Conservation (phyloP, 768 basidiomycete species). For the Pleurotus giganteus region DNA sequence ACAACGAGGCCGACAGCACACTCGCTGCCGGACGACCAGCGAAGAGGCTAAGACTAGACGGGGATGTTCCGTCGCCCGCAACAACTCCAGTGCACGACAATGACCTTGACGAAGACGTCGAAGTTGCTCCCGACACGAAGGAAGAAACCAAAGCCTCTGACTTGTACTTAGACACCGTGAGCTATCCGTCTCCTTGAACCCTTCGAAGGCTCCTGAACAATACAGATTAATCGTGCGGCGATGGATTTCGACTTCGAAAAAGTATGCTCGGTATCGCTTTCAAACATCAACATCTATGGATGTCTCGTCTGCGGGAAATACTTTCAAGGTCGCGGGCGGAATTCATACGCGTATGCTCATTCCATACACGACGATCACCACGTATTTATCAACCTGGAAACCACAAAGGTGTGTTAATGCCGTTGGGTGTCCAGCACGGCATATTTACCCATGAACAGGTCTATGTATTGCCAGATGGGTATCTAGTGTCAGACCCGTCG, state of each 20-base stretch:
- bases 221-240: conserved; percentile 82
- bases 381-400: conserved; percentile 95
- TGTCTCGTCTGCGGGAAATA: conserved; percentile 99
- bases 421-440: conserved; percentile 12
- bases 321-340: conserved; percentile 94
- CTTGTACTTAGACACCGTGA: conserved; percentile 91
- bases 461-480: conserved; percentile 96
- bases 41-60: conserved; percentile 11
- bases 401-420: conserved; percentile 68
- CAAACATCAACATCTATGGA: conserved; percentile 96
- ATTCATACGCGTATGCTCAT: conserved; percentile 94
- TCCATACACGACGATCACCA: conserved; percentile 98
- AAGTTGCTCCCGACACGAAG: conserved; percentile 17
- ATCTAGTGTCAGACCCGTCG: conserved; percentile 94
- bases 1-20: not conserved
- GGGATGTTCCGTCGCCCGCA: not conserved
- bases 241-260: conserved; percentile 99
- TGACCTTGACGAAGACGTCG: conserved; percentile 33
- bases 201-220: not conserved
- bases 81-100: conserved; percentile 11
- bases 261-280: conserved; percentile 93
- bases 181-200: conserved; percentile 24
- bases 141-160: conserved; percentile 63
- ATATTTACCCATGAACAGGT: conserved; percentile 53
- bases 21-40: conserved; percentile 4